Evolutionary conservation across 2,329 filamentous ascomycete species (phyloP).

Genomic region (Epichloe amarillans): DNA sequence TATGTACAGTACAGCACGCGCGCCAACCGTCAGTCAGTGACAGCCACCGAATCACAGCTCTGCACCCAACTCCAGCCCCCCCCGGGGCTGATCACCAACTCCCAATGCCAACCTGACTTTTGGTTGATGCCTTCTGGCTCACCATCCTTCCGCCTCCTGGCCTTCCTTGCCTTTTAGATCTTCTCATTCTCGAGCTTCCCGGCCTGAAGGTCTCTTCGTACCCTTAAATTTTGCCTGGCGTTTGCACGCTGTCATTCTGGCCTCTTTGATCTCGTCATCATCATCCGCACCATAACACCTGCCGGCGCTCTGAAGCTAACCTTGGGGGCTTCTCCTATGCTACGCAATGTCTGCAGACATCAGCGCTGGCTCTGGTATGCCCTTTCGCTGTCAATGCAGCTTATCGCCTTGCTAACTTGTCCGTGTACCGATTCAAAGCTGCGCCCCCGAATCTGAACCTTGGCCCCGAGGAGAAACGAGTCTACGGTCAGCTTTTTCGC

Average conservation of each 20-base stretch:
- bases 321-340: slow-evolving; percentile 1
- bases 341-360: slow-evolving; percentile 13
- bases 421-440: slow-evolving; percentile 20
- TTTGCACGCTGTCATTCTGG: too few relatives aligned
- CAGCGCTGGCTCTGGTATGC: slow-evolving; percentile 13
- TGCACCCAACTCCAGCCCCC: background rate
- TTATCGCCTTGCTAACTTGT: slow-evolving; percentile 6
- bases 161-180: background rate
- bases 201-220: too few relatives aligned
- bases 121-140: background rate
- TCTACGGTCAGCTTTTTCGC: slow-evolving; percentile 85
- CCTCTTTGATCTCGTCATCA: background rate
- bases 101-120: background rate
- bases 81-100: background rate
- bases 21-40: background rate
- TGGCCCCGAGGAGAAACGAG: slow-evolving; percentile 80
- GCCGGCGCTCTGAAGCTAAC: background rate
- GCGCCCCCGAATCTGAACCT: slow-evolving; percentile 71
- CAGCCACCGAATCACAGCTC: slow-evolving; percentile 8
- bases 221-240: too few relatives aligned
- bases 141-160: background rate
- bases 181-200: too few relatives aligned
- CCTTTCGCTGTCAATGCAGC: background rate
- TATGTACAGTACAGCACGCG: background rate
- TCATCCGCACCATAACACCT: background rate